phyloP scores from a whole-genome alignment of 2,329 filamentous ascomycete species.

The Periconia digitata region DNA sequence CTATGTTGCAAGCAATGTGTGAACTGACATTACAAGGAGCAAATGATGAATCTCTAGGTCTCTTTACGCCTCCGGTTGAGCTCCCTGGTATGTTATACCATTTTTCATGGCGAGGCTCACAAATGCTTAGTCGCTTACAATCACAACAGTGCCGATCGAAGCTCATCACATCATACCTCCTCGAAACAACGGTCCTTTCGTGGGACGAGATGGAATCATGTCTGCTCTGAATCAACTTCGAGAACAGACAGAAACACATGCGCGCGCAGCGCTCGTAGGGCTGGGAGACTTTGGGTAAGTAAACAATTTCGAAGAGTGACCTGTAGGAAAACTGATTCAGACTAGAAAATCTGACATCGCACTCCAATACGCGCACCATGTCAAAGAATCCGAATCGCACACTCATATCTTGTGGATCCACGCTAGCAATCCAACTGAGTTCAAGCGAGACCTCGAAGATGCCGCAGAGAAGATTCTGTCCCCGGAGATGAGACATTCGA shows the following conservation, averaged over 20 bases:
- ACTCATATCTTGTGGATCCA: slow-evolving; percentile 11
- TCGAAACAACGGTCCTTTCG: slow-evolving; percentile 5
- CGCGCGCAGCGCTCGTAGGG: slow-evolving; percentile 15
- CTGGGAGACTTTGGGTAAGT: slow-evolving; percentile 16
- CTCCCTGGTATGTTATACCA: slow-evolving; percentile 10
- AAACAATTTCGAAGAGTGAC: neutral
- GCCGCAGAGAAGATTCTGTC: slow-evolving; percentile 11
- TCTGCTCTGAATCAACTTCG: slow-evolving; percentile 7
- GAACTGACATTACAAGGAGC: too few relatives aligned
- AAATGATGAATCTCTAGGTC: too few relatives aligned
- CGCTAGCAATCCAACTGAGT: slow-evolving; percentile 10
- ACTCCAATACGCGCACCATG: slow-evolving; percentile 11
- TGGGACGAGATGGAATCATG: slow-evolving; percentile 13
- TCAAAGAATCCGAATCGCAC: slow-evolving; percentile 4
- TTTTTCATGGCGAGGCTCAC: slow-evolving; percentile 5
- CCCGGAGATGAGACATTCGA: slow-evolving; percentile 10
- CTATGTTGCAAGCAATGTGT: too few relatives aligned
- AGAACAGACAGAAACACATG: slow-evolving; percentile 10
- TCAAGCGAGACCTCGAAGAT: slow-evolving; percentile 11
- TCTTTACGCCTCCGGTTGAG: too few relatives aligned
- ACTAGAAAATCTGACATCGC: slow-evolving; percentile 18
- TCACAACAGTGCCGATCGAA: slow-evolving; percentile 10
- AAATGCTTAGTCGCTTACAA: slow-evolving; percentile 5
- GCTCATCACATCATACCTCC: slow-evolving; percentile 13
- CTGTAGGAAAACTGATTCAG: slow-evolving; percentile 2